Conservation (phyloP, 2,329 filamentous ascomycete species). For the Pestalotiopsis sp. region DNA sequence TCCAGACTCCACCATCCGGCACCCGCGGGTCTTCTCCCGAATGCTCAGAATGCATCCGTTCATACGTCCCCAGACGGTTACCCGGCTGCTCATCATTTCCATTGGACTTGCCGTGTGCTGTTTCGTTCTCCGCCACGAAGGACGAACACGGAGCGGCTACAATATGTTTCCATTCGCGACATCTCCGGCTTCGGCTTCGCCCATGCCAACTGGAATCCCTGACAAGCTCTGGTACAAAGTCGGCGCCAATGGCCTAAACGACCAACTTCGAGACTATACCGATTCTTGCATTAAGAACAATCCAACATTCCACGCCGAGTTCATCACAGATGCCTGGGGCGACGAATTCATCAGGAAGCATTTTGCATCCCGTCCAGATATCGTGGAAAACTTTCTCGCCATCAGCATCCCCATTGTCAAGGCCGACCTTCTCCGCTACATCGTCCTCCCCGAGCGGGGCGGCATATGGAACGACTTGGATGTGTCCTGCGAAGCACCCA, state of each 20-base stretch:
- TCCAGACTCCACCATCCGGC: no score
- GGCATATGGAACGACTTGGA: constrained; percentile 43
- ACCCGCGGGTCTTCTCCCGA: no score
- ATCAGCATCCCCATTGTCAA: constrained; percentile 37
- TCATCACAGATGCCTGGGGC: not conserved
- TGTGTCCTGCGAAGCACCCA: constrained; percentile 32
- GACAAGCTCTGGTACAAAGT: constrained; percentile 7
- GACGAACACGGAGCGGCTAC: no score
- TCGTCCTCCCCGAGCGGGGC: constrained; percentile 38
- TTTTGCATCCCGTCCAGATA: constrained; percentile 35
- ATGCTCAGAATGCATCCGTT: no score
- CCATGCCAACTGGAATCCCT: not conserved
- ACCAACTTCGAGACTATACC: constrained; percentile 7
- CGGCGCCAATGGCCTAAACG: constrained; percentile 3
- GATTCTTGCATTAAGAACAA: constrained; percentile 28
- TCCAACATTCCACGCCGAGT: constrained; percentile 19
- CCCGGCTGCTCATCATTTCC: no score
- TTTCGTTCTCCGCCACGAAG: no score
- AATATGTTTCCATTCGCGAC: no score
- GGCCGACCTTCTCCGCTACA: constrained; percentile 42
- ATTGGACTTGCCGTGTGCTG: no score
- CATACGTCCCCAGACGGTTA: no score
- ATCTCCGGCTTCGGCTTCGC: not conserved
- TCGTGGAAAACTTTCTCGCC: constrained; percentile 33
- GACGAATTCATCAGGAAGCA: constrained; percentile 5